phyloP scores from a whole-genome alignment of 2,329 filamentous ascomycete species.

The Apiospora saccharicola region DNA sequence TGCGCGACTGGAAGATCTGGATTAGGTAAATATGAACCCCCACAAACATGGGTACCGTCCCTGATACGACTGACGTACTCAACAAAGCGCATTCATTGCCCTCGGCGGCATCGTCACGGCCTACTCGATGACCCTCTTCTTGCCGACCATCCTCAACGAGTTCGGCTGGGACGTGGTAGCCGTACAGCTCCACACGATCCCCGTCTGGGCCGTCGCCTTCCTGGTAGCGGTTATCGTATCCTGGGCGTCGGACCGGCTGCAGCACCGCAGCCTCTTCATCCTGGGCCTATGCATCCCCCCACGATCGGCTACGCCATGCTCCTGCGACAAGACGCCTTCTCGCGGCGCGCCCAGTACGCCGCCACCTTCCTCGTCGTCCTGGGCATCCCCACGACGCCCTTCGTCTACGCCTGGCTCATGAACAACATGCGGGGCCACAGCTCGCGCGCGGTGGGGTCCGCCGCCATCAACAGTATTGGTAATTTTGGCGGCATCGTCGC shows the following conservation, averaged over 20 bases:
- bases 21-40: constrained; percentile 38
- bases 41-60: not conserved
- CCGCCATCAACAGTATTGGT: constrained; percentile 40
- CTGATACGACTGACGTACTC: not conserved
- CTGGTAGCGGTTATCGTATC: constrained; percentile 53
- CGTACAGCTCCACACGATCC: constrained; percentile 48
- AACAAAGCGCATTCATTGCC: constrained; percentile 32
- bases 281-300: constrained; percentile 36
- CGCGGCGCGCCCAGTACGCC: constrained; percentile 1
- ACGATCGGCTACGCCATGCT: constrained; percentile 40
- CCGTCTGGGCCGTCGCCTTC: constrained; percentile 45
- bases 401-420: constrained; percentile 37
- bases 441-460: constrained; percentile 39
- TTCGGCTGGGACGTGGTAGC: constrained; percentile 47
- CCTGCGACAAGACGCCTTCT: constrained; percentile 30
- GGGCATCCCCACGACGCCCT: constrained; percentile 43
- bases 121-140: constrained; percentile 47
- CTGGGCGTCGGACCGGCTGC: constrained; percentile 41
- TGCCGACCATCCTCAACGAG: constrained; percentile 50
- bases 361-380: constrained; percentile 36
- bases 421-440: constrained; percentile 41
- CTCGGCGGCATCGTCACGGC: constrained; percentile 41
- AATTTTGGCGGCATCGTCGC: constrained; percentile 49
- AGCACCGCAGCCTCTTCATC: constrained; percentile 42
- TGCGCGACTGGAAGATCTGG: constrained; percentile 49